Base-by-base conservation (phyloP, 306 rosid genomes). In the Hylodesmum podocarpum region DNA sequence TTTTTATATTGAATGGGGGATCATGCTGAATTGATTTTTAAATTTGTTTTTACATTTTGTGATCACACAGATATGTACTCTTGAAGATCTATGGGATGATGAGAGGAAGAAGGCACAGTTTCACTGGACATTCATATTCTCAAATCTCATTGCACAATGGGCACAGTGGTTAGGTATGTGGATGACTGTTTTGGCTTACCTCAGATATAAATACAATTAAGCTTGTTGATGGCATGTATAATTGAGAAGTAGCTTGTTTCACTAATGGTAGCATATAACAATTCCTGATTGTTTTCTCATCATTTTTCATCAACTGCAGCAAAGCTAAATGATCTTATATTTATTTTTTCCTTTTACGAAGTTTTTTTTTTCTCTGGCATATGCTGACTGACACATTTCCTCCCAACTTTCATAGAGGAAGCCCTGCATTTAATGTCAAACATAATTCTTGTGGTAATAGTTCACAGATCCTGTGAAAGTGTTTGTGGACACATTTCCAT, bases 91-190 rank as follows among this genome's bases (percentile, higher is more conserved):
- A 51, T 88, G 90, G 89, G 91, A 89, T 41, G 97, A 95, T 67
- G 99, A 88, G 70, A 88, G 74, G 81, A 87, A 86, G 78, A 90
- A 79, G 86, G 93, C 89, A 19, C 93, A 80, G 29, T 81, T 84
- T 70, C 99, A 92, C 68, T 95, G 99, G 99, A 88, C 93, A 19
- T 82, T 86, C 70, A 8, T 90, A 74, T 95, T 92, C 73, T 90
- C 99, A 43, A 90, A 88, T 70, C 78, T 92, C 78, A 88, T 95
- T 78, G 87, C 89, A 4, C 94, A 90, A 77, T 95, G 99, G 99
- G 93, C 96, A 8, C 96, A 88, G 25, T 89, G 92, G 96, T 85
- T 95, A 78, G 99, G 99, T 95, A 87, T 57, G 31, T 66, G 67
- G 73, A 50, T 11, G 59, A 24, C 58, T 78, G 79, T 68, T 74